A percentile compares a stretch with the other conserved stretches of the same genome.
These are phyloP conservation scores for Monilinia fructigena DNA, from an alignment of 2,329 filamentous ascomycete species.

Conservation along the genomic window DNA sequence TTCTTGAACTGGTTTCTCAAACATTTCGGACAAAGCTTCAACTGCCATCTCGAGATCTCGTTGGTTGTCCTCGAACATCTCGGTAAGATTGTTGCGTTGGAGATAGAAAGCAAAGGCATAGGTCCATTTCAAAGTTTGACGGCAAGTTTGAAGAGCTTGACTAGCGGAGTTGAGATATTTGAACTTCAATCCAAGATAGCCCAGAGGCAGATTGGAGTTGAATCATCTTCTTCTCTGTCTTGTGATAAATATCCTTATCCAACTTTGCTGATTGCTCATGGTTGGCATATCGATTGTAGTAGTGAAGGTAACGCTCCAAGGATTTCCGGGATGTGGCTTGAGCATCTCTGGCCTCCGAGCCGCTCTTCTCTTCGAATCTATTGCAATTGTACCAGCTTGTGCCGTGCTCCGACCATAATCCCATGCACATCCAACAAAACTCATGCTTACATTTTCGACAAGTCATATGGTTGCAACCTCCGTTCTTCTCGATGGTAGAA, in stretches of 20 bases:
- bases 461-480: constrained; percentile 97
- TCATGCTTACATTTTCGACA: constrained; percentile 94
- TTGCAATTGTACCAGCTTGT: constrained; percentile 99
- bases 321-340: constrained; percentile 89
- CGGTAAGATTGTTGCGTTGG: constrained; percentile 90
- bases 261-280: constrained; percentile 97
- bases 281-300: constrained; percentile 98
- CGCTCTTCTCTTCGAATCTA: constrained; percentile 93
- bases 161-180: constrained; percentile 91
- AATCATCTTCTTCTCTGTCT: constrained; percentile 99
- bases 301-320: constrained; percentile 93
- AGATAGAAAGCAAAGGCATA: constrained; percentile 98
- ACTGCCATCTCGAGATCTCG: constrained; percentile 97
- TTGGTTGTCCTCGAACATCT: constrained; percentile 98
- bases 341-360: constrained; percentile 82
- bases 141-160: constrained; percentile 89
- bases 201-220: constrained; percentile 89
- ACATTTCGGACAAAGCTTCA: constrained; percentile 97
- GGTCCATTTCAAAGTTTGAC: constrained; percentile 99
- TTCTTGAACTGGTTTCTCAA: constrained; percentile 92
- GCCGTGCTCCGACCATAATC: constrained; percentile 95
- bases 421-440: constrained; percentile 99
- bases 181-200: constrained; percentile 99
- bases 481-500: constrained; percentile 98
- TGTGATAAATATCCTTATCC: constrained; percentile 91